A percentile compares a stretch with the other conserved stretches of the same genome.
phyloP scores from a whole-genome alignment of 1,284 basidiomycete genomes.

The Papiliotrema flavescens region DNA sequence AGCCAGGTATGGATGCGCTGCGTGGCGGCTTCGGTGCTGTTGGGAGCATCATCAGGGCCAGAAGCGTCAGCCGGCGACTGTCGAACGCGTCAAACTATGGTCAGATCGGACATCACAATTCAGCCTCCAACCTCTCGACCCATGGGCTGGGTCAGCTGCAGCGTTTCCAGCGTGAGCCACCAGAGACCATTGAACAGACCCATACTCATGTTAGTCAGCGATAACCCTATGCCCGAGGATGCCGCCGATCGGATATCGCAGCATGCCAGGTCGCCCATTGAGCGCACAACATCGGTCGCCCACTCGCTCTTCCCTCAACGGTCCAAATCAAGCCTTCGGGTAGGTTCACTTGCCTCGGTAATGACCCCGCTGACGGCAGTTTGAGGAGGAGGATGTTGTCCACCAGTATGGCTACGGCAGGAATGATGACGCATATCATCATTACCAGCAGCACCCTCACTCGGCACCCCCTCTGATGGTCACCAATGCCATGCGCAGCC shows the following conservation, averaged over 20 bases:
- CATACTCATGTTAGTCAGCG: constrained; percentile 31
- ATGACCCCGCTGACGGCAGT: constrained; percentile 17
- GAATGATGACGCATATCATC: constrained; percentile 29
- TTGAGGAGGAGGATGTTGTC: constrained; percentile 44
- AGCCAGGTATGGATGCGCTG: constrained; percentile 77
- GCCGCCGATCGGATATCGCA: constrained; percentile 38
- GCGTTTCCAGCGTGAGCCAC: constrained; percentile 38
- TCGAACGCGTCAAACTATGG: constrained; percentile 21
- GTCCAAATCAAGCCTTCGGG: constrained; percentile 34
- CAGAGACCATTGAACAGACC: not conserved
- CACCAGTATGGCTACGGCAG: constrained; percentile 45
- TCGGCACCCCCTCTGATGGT: constrained; percentile 10
- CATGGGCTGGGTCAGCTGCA: constrained; percentile 35
- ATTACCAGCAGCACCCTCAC: constrained; percentile 18
- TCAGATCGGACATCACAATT: constrained; percentile 6
- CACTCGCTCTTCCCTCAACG: constrained; percentile 10
- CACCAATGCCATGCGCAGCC: not conserved
- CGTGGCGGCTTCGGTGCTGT: constrained; percentile 84
- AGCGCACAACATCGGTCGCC: constrained; percentile 6
- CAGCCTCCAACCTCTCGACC: constrained; percentile 25
- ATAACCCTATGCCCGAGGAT: constrained; percentile 45
- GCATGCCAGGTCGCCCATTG: constrained; percentile 20
- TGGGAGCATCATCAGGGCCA: constrained; percentile 82
- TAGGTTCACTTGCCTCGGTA: constrained; percentile 9
- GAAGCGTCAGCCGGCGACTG: constrained; percentile 44